Conservation (phyloP, 129 eudicot genomes). For the Kitagawia praeruptora region DNA sequence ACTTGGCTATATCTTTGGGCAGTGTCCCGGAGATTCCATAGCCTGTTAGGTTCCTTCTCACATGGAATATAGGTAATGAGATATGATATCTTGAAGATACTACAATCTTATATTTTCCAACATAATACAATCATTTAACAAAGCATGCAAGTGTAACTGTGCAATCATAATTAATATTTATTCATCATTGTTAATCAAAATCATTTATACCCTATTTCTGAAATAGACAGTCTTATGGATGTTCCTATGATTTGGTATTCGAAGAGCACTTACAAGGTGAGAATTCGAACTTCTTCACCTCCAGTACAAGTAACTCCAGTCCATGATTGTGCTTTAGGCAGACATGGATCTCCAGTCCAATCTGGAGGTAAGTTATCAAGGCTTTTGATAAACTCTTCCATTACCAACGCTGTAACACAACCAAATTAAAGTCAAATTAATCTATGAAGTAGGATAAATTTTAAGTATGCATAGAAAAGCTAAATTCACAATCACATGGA, state of each 20-base stretch:
- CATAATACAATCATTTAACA: not conserved
- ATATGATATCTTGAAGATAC: not conserved
- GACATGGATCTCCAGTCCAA: slow-evolving; percentile 95
- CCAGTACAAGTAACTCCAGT: slow-evolving; percentile 55
- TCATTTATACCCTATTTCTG: not conserved
- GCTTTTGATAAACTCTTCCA: slow-evolving; percentile 38
- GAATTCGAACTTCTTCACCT: slow-evolving; percentile 31
- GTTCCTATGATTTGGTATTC: not conserved
- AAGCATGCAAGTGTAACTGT: not conserved
- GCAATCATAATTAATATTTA: not conserved
- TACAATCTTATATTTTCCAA: not conserved
- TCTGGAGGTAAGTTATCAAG: slow-evolving; percentile 48
- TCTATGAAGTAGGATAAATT: too few relatives aligned
- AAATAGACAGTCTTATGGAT: not conserved
- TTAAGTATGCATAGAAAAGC: not conserved
- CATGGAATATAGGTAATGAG: not conserved
- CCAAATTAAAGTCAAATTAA: not conserved
- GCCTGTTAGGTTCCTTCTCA: slow-evolving; percentile 60
- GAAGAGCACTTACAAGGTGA: slow-evolving; percentile 53
- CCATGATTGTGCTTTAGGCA: slow-evolving; percentile 66
- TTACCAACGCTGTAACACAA: slow-evolving; percentile 32
- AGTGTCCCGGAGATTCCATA: slow-evolving; percentile 47
- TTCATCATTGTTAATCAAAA: not conserved
- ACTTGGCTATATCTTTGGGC: slow-evolving; percentile 32
- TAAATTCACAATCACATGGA: slow-evolving; percentile 24